Evolutionary conservation across 2,329 filamentous ascomycete genomes (phyloP).

Genomic region (Pleochaeta shiraiana): DNA sequence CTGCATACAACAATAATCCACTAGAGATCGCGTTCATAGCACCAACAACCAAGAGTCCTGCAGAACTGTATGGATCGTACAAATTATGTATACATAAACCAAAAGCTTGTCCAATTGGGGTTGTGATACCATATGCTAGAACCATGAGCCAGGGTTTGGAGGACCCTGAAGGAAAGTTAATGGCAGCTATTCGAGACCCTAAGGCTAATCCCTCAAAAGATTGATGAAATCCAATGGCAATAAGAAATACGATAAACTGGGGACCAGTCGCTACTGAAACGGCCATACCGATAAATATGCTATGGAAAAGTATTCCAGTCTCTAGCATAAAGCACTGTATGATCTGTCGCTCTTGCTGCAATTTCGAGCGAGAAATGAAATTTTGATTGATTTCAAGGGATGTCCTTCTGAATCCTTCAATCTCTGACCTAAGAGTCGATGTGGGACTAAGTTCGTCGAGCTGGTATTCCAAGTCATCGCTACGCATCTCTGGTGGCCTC

Average conservation of each 20-base stretch:
- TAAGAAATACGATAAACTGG: slow-evolving; percentile 56
- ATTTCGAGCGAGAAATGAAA: no score
- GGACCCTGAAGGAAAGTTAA: slow-evolving; percentile 55
- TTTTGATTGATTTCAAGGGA: no score
- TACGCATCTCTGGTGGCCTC: no score
- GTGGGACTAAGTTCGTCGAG: no score
- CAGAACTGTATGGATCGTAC: slow-evolving; percentile 58
- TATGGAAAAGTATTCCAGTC: slow-evolving; percentile 69
- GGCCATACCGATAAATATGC: slow-evolving; percentile 72
- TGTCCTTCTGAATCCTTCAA: no score
- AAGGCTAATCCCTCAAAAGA: slow-evolving; percentile 77
- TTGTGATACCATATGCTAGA: slow-evolving; percentile 52
- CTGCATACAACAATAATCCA: slow-evolving; percentile 61
- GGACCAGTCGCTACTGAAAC: slow-evolving; percentile 62
- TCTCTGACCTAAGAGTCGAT: no score
- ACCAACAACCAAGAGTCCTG: slow-evolving; percentile 60
- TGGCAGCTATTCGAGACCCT: slow-evolving; percentile 62
- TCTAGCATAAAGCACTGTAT: slow-evolving; percentile 63
- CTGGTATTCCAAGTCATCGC: no score
- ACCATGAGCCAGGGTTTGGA: slow-evolving; percentile 64
- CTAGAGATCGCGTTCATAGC: slow-evolving; percentile 75
- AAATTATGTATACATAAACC: slow-evolving; percentile 56
- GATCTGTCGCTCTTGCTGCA: slow-evolving; percentile 42
- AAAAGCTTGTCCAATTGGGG: slow-evolving; percentile 65
- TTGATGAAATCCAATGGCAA: slow-evolving; percentile 69